Percentiles rank a stretch among this genome's conserved stretches.
Conservation (phyloP, 1,284 basidiomycete species). For the Pseudozyma tsukubaensis region DNA sequence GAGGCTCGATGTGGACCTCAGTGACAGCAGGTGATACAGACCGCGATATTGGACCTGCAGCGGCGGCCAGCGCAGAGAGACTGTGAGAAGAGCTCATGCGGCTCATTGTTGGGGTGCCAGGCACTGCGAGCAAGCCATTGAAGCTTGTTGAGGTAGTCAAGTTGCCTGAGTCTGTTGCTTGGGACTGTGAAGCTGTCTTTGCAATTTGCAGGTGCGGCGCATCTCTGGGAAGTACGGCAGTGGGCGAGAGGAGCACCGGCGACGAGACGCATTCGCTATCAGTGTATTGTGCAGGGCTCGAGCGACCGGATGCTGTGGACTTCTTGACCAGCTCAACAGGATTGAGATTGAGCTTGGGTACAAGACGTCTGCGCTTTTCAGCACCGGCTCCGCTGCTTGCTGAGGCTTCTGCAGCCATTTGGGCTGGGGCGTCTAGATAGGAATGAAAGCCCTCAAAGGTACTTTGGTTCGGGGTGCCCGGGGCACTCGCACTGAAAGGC, state of each 20-base stretch:
- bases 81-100: slow-evolving; percentile 42
- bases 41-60: slow-evolving; percentile 10
- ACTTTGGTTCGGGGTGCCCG: slow-evolving; percentile 46
- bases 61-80: slow-evolving; percentile 21
- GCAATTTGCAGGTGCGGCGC: slow-evolving; percentile 1
- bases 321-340: slow-evolving; percentile 29
- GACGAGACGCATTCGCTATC: slow-evolving; percentile 29
- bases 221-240: slow-evolving; percentile 9
- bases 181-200: not conserved
- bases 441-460: slow-evolving; percentile 25
- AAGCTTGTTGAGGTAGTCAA: slow-evolving; percentile 18
- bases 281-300: slow-evolving; percentile 27
- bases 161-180: not conserved
- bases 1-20: slow-evolving; percentile 36
- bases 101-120: slow-evolving; percentile 22
- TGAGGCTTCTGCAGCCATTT: not conserved
- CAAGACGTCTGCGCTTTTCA: slow-evolving; percentile 22
- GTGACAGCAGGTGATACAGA: slow-evolving; percentile 23
- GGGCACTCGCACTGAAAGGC: slow-evolving; percentile 29
- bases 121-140: slow-evolving; percentile 27
- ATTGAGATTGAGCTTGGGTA: slow-evolving; percentile 42
- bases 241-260: slow-evolving; percentile 37
- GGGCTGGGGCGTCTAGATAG: slow-evolving; percentile 3
- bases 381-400: slow-evolving; percentile 7
- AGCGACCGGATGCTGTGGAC: slow-evolving; percentile 21